A percentile compares a stretch with the other conserved stretches of the same genome.
Evolutionary conservation across 495 filamentous ascomycete species (phyloP).

Genomic region (Hypomontagnella submonticulosa): DNA sequence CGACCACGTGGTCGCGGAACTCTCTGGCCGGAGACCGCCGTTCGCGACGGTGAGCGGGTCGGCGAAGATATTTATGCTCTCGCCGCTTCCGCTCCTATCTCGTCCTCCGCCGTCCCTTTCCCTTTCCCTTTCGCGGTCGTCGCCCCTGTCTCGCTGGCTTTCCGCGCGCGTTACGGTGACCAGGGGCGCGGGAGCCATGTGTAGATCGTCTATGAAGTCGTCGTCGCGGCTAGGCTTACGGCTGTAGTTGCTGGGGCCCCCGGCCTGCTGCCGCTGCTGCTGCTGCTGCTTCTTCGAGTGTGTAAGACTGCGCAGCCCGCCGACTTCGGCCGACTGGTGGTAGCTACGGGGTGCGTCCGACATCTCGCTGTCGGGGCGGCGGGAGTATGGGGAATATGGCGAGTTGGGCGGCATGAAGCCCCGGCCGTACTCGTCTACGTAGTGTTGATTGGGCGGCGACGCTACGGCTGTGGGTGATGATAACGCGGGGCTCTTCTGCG

Average conservation of each 20-base stretch:
- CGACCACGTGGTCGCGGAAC: conserved; percentile 46
- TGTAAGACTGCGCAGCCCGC: conserved; percentile 43
- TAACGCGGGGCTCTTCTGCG: conserved; percentile 16
- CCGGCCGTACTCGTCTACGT: conserved; percentile 18
- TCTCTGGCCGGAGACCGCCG: conserved; percentile 33
- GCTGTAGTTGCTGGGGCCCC: background rate
- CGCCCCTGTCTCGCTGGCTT: background rate
- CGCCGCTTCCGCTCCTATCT: conserved; percentile 4
- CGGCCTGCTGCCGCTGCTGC: background rate
- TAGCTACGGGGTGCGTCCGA: conserved; percentile 38
- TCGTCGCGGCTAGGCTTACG: background rate
- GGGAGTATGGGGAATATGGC: conserved; percentile 36
- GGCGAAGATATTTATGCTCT: conserved; percentile 76
- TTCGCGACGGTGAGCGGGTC: conserved; percentile 59
- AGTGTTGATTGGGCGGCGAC: conserved; percentile 14
- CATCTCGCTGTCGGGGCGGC: conserved; percentile 40
- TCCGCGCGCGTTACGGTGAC: conserved; percentile 12
- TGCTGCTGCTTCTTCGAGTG: conserved; percentile 6
- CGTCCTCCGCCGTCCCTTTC: conserved; percentile 6
- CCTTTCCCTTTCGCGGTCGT: background rate
- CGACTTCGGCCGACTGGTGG: conserved; percentile 44
- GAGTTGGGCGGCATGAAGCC: conserved; percentile 44
- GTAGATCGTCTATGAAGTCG: background rate
- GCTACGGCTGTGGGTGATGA: conserved; percentile 36
- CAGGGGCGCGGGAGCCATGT: background rate